phyloP scores from a whole-genome alignment of 495 filamentous ascomycete genomes.

The Aspergillus heteromorphus region DNA sequence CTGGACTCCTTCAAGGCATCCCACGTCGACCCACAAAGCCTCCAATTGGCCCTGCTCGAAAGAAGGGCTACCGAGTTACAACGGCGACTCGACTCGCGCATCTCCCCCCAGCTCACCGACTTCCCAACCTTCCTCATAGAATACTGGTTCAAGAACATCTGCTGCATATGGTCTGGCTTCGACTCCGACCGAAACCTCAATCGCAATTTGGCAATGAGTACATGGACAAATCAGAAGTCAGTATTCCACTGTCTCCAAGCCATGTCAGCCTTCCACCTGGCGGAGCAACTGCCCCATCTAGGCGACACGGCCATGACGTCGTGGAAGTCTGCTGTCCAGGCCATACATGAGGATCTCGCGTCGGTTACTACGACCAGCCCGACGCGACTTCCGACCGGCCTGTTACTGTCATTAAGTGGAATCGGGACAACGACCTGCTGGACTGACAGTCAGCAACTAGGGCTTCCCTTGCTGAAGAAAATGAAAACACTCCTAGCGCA shows the following conservation, averaged over 20 bases:
- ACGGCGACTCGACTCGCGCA: background rate
- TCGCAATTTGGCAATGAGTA: background rate
- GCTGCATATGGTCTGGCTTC: background rate
- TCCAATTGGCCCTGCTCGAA: too few species aligned
- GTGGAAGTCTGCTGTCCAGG: background rate
- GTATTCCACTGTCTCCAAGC: background rate
- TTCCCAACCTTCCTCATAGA: background rate
- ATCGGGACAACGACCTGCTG: constrained; percentile 1
- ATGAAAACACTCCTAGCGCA: background rate
- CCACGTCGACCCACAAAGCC: too few species aligned
- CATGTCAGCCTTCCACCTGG: background rate
- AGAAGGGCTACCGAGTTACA: background rate
- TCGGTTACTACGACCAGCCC: background rate
- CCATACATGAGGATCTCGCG: background rate
- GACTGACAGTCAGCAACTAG: constrained; percentile 1
- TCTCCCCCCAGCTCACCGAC: background rate
- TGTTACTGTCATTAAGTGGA: background rate
- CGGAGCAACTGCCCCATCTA: background rate
- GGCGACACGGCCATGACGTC: background rate
- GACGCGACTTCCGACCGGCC: background rate
- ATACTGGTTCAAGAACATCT: constrained; percentile 1
- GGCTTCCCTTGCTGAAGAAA: background rate
- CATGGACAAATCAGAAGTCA: background rate
- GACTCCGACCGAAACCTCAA: background rate
- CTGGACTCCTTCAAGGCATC: too few species aligned